These are phyloP conservation scores for Phoenix dactylifera DNA, from an alignment of 176 grass and related monocot species.

Conservation along the genomic window DNA sequence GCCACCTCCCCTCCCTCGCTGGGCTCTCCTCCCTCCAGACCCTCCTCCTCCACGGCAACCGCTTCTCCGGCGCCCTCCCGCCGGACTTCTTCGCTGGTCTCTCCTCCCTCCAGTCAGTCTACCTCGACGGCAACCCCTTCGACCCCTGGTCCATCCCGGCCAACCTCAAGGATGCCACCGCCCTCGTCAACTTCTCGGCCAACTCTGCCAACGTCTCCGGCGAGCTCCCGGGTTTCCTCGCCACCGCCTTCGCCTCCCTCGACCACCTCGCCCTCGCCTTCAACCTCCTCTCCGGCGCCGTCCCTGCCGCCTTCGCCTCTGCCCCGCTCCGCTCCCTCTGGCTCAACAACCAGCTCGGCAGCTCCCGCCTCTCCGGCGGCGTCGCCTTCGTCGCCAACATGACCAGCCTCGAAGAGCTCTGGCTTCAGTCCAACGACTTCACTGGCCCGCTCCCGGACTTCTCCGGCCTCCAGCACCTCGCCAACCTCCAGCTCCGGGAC, in stretches of 20 bases:
- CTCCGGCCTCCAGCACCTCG: slow-evolving; percentile 17
- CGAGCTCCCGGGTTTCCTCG: slow-evolving; percentile 41
- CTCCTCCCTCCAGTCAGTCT: slow-evolving; percentile 19
- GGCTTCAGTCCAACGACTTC: slow-evolving; percentile 74
- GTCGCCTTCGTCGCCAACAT: slow-evolving; percentile 52
- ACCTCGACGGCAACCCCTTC: slow-evolving; percentile 61
- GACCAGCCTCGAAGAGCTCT: slow-evolving; percentile 30
- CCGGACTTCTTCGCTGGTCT: slow-evolving; percentile 58
- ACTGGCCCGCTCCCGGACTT: slow-evolving; percentile 67
- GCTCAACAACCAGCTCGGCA: slow-evolving; percentile 41
- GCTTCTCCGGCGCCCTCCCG: slow-evolving; percentile 37
- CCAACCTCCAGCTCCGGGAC: slow-evolving; percentile 57
- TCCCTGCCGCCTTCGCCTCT: slow-evolving; percentile 31
- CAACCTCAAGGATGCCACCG: slow-evolving; percentile 13
- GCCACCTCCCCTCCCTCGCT: slow-evolving; percentile 43
- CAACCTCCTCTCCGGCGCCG: slow-evolving; percentile 43
- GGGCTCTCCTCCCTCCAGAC: slow-evolving; percentile 34
- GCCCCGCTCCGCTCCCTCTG: slow-evolving; percentile 34
- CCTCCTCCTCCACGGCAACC: slow-evolving; percentile 38
- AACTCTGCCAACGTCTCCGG: slow-evolving; percentile 46
- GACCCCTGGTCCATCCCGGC: slow-evolving; percentile 33
- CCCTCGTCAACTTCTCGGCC: slow-evolving; percentile 62
- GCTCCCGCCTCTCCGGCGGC: slow-evolving; percentile 16
- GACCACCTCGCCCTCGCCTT: slow-evolving; percentile 30
- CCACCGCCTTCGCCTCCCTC: slow-evolving; percentile 25